phyloP scores from a whole-genome alignment of 2,329 filamentous ascomycete genomes.

The Pleomassaria siparia region DNA sequence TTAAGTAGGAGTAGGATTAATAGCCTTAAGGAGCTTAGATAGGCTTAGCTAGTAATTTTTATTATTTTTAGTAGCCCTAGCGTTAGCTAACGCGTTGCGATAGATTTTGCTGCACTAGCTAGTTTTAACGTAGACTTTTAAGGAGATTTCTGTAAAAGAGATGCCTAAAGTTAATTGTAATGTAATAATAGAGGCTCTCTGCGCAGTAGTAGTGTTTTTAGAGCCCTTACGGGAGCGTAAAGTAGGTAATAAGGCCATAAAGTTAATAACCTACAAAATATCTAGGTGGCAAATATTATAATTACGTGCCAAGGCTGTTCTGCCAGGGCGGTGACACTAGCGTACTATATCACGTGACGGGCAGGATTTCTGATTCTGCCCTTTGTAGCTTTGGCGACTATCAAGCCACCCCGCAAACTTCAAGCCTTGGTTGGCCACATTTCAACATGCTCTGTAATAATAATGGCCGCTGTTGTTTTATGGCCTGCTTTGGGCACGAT shows the following conservation, averaged over 20 bases:
- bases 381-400: too few relatives aligned
- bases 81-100: not conserved
- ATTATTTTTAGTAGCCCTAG: not conserved
- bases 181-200: not conserved
- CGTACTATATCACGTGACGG: not conserved
- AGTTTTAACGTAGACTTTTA: not conserved
- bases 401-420: too few relatives aligned
- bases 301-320: too few relatives aligned
- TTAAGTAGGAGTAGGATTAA: not conserved
- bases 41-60: not conserved
- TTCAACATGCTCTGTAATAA: too few relatives aligned
- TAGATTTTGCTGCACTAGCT: not conserved
- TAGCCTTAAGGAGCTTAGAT: not conserved
- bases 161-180: not conserved
- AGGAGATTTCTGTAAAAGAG: not conserved
- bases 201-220: not conserved
- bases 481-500: not conserved
- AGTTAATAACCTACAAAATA: not conserved
- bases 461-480: too few relatives aligned
- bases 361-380: too few relatives aligned
- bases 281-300: not conserved
- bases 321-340: not conserved
- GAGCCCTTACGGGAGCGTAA: not conserved
- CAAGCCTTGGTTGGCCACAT: too few relatives aligned
- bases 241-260: not conserved